These are phyloP conservation scores for Climacium dendroides DNA, from an alignment of 225 moss, liverwort and hornwort species.

Conservation along the genomic window DNA sequence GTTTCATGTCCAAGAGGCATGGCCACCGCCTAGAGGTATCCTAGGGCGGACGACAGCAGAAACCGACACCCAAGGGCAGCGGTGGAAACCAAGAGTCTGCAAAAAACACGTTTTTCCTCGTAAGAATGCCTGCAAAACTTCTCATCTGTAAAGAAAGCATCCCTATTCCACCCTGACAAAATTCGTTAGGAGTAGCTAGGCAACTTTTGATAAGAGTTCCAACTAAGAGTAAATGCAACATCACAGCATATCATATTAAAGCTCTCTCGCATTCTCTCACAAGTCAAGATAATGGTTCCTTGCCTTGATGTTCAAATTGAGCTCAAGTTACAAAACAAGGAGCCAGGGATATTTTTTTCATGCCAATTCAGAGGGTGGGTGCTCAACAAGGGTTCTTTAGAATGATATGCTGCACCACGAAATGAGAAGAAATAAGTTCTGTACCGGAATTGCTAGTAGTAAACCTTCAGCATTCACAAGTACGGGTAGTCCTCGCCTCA, in stretches of 20 bases:
- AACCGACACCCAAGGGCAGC: slow-evolving; percentile 48
- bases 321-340: background rate
- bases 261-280: background rate
- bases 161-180: background rate
- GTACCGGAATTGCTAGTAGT: slow-evolving; percentile 77
- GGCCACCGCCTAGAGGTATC: slow-evolving; percentile 60
- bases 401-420: background rate
- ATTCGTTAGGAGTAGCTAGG: background rate
- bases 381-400: background rate
- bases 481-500: slow-evolving; percentile 65
- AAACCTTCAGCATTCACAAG: slow-evolving; percentile 65
- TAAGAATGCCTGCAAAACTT: background rate
- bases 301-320: background rate
- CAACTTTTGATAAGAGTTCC: background rate
- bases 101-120: background rate
- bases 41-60: slow-evolving; percentile 47
- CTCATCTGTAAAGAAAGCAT: background rate
- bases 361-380: background rate
- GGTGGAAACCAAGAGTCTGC: slow-evolving; percentile 70
- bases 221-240: background rate
- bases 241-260: background rate
- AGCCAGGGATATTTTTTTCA: background rate
- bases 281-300: background rate
- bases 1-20: slow-evolving; percentile 53
- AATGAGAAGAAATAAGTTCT: background rate